Percentiles rank a stretch among this genome's conserved stretches.
phyloP scores from a whole-genome alignment of 306 rosid species.

The Pterocarpus macrocarpus region DNA sequence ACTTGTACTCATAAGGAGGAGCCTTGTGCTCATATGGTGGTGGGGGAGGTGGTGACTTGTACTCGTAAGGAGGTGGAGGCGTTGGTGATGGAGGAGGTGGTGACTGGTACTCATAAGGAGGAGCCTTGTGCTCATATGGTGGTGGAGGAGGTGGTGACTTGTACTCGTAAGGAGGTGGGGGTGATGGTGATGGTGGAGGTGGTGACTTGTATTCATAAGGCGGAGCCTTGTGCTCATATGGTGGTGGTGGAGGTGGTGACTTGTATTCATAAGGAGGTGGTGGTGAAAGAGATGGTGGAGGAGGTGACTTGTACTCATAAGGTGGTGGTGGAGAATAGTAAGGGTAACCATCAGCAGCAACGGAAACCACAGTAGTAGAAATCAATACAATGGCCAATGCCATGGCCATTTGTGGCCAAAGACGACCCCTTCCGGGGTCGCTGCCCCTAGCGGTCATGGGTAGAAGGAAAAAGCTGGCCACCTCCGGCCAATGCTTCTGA shows the following conservation, averaged over 20 bases:
- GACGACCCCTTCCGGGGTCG: constrained; percentile 79
- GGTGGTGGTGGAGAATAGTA: constrained; percentile 88
- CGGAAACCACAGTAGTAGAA: constrained; percentile 67
- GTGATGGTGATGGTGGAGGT: constrained; percentile 50
- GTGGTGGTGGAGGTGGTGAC: constrained; percentile 27
- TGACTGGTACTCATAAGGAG: constrained; percentile 54
- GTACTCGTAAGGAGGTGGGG: constrained; percentile 54
- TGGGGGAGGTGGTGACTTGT: constrained; percentile 54
- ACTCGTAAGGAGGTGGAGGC: constrained; percentile 3
- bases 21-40: constrained; percentile 32
- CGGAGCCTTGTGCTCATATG: no score
- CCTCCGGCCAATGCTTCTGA: constrained; percentile 51
- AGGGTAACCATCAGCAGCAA: constrained; percentile 74
- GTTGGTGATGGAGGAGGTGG: constrained; percentile 49
- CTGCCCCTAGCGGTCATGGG: constrained; percentile 70
- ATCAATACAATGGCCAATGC: constrained; percentile 67
- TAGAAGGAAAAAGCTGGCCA: constrained; percentile 19
- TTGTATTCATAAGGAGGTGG: constrained; percentile 68
- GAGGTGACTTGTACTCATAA: constrained; percentile 45
- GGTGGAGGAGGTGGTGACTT: constrained; percentile 53
- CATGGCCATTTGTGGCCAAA: constrained; percentile 70
- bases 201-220: constrained; percentile 41
- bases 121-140: no score
- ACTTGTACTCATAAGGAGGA: constrained; percentile 37
- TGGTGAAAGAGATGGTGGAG: constrained; percentile 57